Conservation (phyloP, 2,329 filamentous ascomycete species). For the Calonectria fujianensis region DNA sequence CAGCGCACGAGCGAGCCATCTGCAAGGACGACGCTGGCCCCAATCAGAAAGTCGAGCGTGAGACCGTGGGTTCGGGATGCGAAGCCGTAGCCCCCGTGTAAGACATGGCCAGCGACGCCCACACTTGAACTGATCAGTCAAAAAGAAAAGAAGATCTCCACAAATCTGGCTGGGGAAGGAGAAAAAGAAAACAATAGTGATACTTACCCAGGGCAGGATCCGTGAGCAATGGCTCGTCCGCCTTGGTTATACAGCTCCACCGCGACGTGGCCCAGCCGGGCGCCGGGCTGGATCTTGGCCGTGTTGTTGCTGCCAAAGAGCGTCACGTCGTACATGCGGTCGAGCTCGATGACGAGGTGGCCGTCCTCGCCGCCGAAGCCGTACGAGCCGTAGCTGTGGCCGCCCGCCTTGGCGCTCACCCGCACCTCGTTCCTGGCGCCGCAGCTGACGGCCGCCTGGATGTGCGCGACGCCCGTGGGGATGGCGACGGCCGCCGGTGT, state of each 20-base stretch:
- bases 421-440: conserved; percentile 64
- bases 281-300: conserved; percentile 63
- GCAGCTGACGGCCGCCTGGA: conserved; percentile 68
- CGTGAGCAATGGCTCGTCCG: conserved; percentile 67
- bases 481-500: conserved; percentile 58
- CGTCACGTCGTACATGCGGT: conserved; percentile 61
- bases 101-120: conserved; percentile 55
- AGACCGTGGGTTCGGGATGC: conserved; percentile 56
- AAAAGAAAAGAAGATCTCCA: not conserved
- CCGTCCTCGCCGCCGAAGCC: conserved; percentile 65
- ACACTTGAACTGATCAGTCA: conserved; percentile 48
- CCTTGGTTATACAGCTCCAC: conserved; percentile 62
- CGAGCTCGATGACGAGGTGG: conserved; percentile 63
- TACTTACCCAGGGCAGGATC: conserved; percentile 71
- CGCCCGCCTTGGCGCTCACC: conserved; percentile 71
- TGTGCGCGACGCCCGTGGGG: conserved; percentile 60
- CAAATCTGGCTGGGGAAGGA: too few species aligned
- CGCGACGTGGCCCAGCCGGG: conserved; percentile 69
- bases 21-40: conserved; percentile 56
- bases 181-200: not conserved
- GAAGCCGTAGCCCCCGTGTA: conserved; percentile 57
- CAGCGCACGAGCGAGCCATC: conserved; percentile 52
- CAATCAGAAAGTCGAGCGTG: conserved; percentile 55
- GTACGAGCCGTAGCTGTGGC: conserved; percentile 72
- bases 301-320: conserved; percentile 44